Conservation (phyloP, 495 filamentous ascomycete genomes). For the Penicillium taxi region DNA sequence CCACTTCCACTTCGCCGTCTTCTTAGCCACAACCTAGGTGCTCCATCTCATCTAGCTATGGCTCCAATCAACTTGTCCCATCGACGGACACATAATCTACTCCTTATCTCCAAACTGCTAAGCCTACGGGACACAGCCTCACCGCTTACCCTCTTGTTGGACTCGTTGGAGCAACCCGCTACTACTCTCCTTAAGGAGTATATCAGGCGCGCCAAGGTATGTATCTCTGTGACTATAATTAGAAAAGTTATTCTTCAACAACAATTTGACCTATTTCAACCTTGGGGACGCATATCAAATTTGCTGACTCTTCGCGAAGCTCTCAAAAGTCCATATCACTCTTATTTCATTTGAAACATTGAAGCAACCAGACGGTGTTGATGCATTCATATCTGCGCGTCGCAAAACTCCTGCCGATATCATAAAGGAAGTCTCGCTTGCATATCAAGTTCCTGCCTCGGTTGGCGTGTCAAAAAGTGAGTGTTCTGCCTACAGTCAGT, state of each 20-base stretch:
- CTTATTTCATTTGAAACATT: constrained; percentile 71
- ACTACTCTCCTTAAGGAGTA: constrained; percentile 65
- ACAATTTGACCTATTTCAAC: too few relatives aligned
- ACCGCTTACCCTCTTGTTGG: constrained; percentile 77
- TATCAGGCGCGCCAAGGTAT: constrained; percentile 64
- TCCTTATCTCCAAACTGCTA: constrained; percentile 78
- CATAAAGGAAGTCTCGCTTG: constrained; percentile 36
- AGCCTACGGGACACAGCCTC: constrained; percentile 69
- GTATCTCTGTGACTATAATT: constrained; percentile 20
- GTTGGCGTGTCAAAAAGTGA: constrained; percentile 27
- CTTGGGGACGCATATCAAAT: too few relatives aligned
- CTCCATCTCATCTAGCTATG: constrained; percentile 16
- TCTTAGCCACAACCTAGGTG: constrained; percentile 1
- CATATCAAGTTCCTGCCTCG: constrained; percentile 19
- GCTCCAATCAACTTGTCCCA: constrained; percentile 47
- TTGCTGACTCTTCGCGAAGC: constrained; percentile 22
- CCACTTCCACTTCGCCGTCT: constrained; percentile 17
- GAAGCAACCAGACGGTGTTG: constrained; percentile 46
- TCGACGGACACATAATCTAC: constrained; percentile 74
- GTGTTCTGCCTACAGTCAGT: constrained; percentile 3
- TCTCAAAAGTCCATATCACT: constrained; percentile 55
- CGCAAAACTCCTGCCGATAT: constrained; percentile 56
- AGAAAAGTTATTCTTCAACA: constrained; percentile 42
- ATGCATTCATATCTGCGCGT: constrained; percentile 56
- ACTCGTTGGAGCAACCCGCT: constrained; percentile 76